Evolutionary conservation across 2,329 filamentous ascomycete genomes (phyloP).

Genomic region (Penicillium glabrum): DNA sequence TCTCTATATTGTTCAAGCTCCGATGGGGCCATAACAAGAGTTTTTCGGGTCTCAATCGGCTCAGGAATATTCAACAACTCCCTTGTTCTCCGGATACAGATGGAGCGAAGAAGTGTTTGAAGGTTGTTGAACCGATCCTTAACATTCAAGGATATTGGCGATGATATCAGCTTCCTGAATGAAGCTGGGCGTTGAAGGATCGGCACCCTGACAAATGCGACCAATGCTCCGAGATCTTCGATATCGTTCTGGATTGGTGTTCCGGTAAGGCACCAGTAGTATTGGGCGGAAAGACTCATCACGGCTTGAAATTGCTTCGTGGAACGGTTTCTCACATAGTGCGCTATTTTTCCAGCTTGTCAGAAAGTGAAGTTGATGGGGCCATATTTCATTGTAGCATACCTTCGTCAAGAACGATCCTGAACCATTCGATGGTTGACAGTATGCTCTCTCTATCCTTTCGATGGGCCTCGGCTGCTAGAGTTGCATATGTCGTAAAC

Average conservation of each 20-base stretch:
- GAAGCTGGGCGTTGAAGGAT: background rate
- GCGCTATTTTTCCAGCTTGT: slow-evolving; percentile 37
- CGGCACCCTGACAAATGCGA: slow-evolving; percentile 48
- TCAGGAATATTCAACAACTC: background rate
- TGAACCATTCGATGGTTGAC: background rate
- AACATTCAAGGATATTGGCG: slow-evolving; percentile 21
- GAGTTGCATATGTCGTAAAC: background rate
- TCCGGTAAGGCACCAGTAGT: slow-evolving; percentile 55
- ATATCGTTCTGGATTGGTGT: slow-evolving; percentile 57
- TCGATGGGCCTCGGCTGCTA: background rate
- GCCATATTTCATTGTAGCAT: background rate
- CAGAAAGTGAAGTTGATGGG: background rate
- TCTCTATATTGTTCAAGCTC: slow-evolving; percentile 14
- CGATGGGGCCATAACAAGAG: background rate
- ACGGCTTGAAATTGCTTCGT: slow-evolving; percentile 49
- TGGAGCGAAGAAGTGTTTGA: background rate
- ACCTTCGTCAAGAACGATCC: background rate
- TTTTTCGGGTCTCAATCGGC: background rate
- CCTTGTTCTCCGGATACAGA: background rate
- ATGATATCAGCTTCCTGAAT: slow-evolving; percentile 2
- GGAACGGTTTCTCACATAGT: slow-evolving; percentile 51
- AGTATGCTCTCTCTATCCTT: background rate
- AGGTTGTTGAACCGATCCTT: background rate
- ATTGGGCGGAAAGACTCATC: slow-evolving; percentile 41
- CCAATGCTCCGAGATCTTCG: slow-evolving; percentile 53